Conservation (phyloP, 2,329 filamentous ascomycete genomes). For the Thelonectria blattea region DNA sequence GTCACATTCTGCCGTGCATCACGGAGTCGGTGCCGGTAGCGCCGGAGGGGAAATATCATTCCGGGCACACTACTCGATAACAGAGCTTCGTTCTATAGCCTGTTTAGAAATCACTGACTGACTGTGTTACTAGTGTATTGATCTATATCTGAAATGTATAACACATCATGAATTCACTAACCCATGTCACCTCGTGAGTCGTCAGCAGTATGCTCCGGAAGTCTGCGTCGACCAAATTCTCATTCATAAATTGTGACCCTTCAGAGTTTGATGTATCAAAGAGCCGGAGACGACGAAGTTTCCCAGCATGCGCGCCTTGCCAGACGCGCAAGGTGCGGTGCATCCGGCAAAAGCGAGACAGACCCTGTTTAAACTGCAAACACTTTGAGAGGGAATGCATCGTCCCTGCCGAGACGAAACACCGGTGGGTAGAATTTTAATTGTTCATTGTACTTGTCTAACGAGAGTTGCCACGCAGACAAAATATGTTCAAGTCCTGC, state of each 20-base stretch:
- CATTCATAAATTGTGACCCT: not conserved
- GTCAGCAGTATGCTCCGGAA: too few species aligned
- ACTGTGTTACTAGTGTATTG: too few species aligned
- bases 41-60: not conserved
- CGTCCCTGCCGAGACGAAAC: not conserved
- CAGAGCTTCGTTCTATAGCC: too few species aligned
- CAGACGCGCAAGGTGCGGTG: conserved; percentile 10
- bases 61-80: not conserved
- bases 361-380: conserved; percentile 4
- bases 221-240: not conserved
- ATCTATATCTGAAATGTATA: too few species aligned
- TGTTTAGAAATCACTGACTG: too few species aligned
- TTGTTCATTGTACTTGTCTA: not conserved
- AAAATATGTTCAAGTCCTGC: not conserved
- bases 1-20: not conserved
- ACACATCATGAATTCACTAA: too few species aligned
- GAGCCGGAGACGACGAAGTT: not conserved
- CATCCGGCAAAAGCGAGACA: not conserved
- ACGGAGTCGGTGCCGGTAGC: not conserved
- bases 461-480: not conserved
- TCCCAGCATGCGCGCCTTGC: conserved; percentile 3
- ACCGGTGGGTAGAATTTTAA: not conserved
- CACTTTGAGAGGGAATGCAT: conserved; percentile 2
- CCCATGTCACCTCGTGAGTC: too few species aligned
- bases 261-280: not conserved